Evolutionary conservation across 805 yeast species (phyloP), one percentile per base, ranked within the genome.

Genomic region (Candida succiphila): DNA sequence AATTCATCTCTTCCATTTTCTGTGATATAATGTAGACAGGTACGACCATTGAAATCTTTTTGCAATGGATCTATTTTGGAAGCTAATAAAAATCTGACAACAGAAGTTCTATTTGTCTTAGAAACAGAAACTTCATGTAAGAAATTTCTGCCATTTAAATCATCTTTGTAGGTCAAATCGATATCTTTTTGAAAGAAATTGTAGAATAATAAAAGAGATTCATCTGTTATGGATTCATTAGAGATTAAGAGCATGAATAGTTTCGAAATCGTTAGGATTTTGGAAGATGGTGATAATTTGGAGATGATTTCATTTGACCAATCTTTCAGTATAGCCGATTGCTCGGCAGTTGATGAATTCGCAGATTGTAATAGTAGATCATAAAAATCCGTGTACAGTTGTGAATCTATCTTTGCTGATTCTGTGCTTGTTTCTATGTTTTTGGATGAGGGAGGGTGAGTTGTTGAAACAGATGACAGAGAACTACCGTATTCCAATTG

Each of bases 1-100:
- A 70, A 49, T 26, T 65, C 70, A 23, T 56, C 46, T 39, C 72
- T 62, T 0, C 78, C 78, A 33, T 61, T 46, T 38, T 73, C 78
- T 3, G 94, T 70, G 5, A 95, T 94, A 51, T 87, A 86, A 55
- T 89, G 97, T 14, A 92, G 59, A 17, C 96, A 88, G 2, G 80
- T 76, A 41, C 89, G 69, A 4, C 94, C 94, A 43, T 75, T 73
- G 31, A 71, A 64, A 53, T 83, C 94, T 46, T 67, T 71, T 13
- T 58, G 51, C 5, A 52, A 13, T 6, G 25, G 13, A 15, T 17
- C 5, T 2, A 17, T 17, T n/a, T 10, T 17, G 5, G 18, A 4
- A 27, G 30, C 36, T 5, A 31, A 35, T 25, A 54, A 52, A 30
- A 55, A 39, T 26, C 45, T 35, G 8, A 58, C 43, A 7, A 53